Evolutionary conservation across 2,329 filamentous ascomycete species (phyloP), one percentile per base, ranked within the genome.

Genomic region (Arthrobotrys entomopaga): DNA sequence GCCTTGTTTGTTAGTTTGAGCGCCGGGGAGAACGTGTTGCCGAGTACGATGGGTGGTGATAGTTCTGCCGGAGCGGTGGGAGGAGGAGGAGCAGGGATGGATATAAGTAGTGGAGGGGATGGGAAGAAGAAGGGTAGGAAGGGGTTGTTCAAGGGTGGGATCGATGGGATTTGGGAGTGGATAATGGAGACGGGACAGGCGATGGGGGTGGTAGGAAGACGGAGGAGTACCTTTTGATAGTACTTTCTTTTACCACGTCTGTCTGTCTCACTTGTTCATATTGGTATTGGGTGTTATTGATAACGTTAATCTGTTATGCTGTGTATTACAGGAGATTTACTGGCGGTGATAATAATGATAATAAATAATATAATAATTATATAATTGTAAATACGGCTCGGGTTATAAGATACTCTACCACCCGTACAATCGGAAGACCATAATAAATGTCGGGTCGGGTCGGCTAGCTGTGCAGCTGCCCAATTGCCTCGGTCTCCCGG

Each of bases 1-100:
- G 89, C 93, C 15, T 85, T 99, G 13, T 99, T 99, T 80, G 94
- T 99, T 58, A 96, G 91, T 79, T 83, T 99, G 48, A 96, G 92
- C 16, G 95, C 95, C 0, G 92, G 93, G 64, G 95, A 99, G 80
- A 98, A 98, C 80, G 92, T 98, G 2, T 83, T 99, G 59, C 95
- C 95, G 0, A 96, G 90, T 6, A 97, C 97, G 87, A 92, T 92
- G 11, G 92, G 88, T 54, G 90, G 93, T 76, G 84, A 86, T 60
- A 85, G 86, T 1, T 78, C 79, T 10, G 76, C 77, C 4, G 59
- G 75, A 29, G 60, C 64, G 2, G 71, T 77, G 15, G 74, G 70
- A 40, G 78, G 78, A 1, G 72, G 65, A 15, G 29, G 20, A 52
- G 59, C 11, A 58, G 40, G 13, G 13, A 65, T 19, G 65, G 63